A percentile compares a stretch with the other conserved stretches of the same genome.
These are phyloP conservation scores for Brassica balearica DNA, from an alignment of 441 rosid species.

Conservation along the genomic window DNA sequence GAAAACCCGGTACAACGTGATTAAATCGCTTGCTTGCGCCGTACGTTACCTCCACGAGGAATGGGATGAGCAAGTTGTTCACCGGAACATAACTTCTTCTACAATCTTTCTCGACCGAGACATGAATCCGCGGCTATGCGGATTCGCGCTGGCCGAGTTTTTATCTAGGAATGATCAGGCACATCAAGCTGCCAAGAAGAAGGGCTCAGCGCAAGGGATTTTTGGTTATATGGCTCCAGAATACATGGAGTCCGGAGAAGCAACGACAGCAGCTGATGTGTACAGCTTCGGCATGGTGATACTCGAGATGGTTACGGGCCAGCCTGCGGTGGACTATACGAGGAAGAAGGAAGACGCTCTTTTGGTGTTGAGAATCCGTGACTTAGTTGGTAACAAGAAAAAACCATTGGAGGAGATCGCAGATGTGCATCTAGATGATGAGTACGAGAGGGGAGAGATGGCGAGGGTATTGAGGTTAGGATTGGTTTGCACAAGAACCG, in stretches of 20 bases:
- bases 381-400: constrained; percentile 41
- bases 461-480: constrained; percentile 68
- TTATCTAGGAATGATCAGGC: constrained; percentile 77
- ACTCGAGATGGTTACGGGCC: constrained; percentile 90
- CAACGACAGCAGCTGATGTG: constrained; percentile 79
- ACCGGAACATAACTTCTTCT: constrained; percentile 86
- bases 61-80: constrained; percentile 96
- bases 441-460: constrained; percentile 57
- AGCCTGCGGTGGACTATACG: constrained; percentile 82
- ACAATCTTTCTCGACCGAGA: constrained; percentile 77
- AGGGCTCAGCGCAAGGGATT: constrained; percentile 81
- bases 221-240: constrained; percentile 97
- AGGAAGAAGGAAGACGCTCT: constrained; percentile 66
- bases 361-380: constrained; percentile 65
- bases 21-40: constrained; percentile 82
- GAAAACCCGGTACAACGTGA: constrained; percentile 70
- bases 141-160: constrained; percentile 93
- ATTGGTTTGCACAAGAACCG: constrained; percentile 79
- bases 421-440: constrained; percentile 59
- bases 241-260: constrained; percentile 86
- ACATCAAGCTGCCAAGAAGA: constrained; percentile 61
- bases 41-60: constrained; percentile 92
- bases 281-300: constrained; percentile 90
- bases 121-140: constrained; percentile 82
- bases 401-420: constrained; percentile 62